phyloP scores from a whole-genome alignment of 805 yeast species.

The Candida alai region DNA sequence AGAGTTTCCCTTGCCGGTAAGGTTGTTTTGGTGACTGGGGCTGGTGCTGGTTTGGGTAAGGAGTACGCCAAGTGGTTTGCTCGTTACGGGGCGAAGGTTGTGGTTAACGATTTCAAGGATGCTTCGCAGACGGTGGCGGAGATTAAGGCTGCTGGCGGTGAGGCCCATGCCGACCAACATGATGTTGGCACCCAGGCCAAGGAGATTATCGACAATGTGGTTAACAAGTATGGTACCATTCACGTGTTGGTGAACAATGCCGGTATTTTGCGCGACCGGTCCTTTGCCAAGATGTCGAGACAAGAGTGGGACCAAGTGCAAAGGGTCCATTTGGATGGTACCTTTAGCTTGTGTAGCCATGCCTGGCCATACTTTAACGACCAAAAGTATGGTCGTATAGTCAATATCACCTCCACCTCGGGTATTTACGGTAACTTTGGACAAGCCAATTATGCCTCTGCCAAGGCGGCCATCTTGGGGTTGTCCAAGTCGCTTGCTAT shows the following conservation, averaged over 20 bases:
- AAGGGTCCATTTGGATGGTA: conserved; percentile 78
- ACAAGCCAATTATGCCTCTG: conserved; percentile 93
- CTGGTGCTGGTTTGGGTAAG: conserved; percentile 92
- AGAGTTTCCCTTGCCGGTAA: conserved; percentile 65
- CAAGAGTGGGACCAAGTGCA: conserved; percentile 79
- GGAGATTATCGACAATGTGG: conserved; percentile 71
- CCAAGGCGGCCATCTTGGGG: conserved; percentile 85
- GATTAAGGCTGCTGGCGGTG: conserved; percentile 67
- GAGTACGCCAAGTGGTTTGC: conserved; percentile 85
- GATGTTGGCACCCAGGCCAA: conserved; percentile 77
- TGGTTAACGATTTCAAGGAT: conserved; percentile 83
- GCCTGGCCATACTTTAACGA: conserved; percentile 89
- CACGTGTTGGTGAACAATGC: conserved; percentile 91
- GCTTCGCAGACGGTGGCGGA: conserved; percentile 73
- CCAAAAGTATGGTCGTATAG: conserved; percentile 75
- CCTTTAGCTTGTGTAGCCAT: conserved; percentile 75
- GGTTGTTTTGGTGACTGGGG: conserved; percentile 91
- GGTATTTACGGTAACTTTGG: conserved; percentile 98
- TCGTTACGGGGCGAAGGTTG: conserved; percentile 90
- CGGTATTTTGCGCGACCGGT: conserved; percentile 87
- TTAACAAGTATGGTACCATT: conserved; percentile 73
- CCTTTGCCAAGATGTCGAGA: conserved; percentile 80
- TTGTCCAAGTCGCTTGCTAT: conserved; percentile 81
- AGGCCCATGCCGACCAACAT: conserved; percentile 79
- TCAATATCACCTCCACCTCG: conserved; percentile 91